Base-by-base conservation (phyloP, 1,284 basidiomycete genomes). In the Tausonia pullulans region DNA sequence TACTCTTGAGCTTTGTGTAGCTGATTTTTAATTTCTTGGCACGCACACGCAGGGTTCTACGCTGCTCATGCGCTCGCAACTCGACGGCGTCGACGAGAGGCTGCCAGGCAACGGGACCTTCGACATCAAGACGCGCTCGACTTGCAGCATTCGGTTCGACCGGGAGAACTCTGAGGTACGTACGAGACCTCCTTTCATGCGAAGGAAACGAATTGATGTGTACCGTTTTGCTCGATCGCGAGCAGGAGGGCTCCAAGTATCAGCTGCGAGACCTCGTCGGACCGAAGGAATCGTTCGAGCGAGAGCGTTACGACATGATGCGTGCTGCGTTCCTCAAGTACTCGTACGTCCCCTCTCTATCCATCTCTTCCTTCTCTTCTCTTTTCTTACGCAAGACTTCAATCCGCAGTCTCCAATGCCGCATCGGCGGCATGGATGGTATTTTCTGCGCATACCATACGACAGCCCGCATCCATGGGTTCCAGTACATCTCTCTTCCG, bases 361-460 rank as follows among this genome's bases (percentile, higher is more conserved):
- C 13, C 5, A 46, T 50, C 3, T 11, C 45, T 48, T 9, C 10
- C 4, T n/a, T 41, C 40, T 63, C 45, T 55, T 49, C 66, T 40
- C 63, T 16, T 16, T 11, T 61, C 14, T 40, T 41, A 14, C 14
- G 6, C 5, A n/a, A 52, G 51, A 51, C 13, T 5, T 56, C 8
- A 5, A 8, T 57, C n/a, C 45, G 4, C 46, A 90, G 88, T 70
- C 90, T 98, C 79, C 95, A 98, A 81, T 94, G 84, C 0, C 85
- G 95, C 5, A 98, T 98, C 68, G 95, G 95, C 2, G 85, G 88
- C 72, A 98, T 98, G 95, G 94, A 98, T 72, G 95, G 95, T 13
- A 87, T 96, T 41, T 85, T 98, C 70, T 84, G 97, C 44, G 90
- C 93, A 8, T 97, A 96, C 74, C 95, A 98, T 75, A 97, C 95